Evolutionary conservation across 176 grass and related monocot species (phyloP).

Genomic region (Sorghum bicolor): Sorghum_bicolor_NCBIv3 NC_012872.2:4578501-4579000

Average conservation of each 20-base stretch:
- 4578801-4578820: conserved; percentile 72
- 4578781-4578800: conserved; percentile 92
- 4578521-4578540: conserved; percentile 69
- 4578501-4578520: conserved; percentile 73
- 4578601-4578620: conserved; percentile 10
- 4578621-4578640: not conserved
- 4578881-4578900: conserved; percentile 51
- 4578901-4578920: conserved; percentile 63
- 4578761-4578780: not conserved
- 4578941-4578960: conserved; percentile 3
- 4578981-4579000: not conserved
- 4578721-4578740: too few species aligned
- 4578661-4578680: too few species aligned
- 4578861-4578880: conserved; percentile 64
- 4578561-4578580: conserved; percentile 58
- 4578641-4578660: not conserved
- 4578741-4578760: too few species aligned
- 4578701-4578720: too few species aligned
- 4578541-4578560: conserved; percentile 64
- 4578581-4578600: conserved; percentile 77
- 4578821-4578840: conserved; percentile 59
- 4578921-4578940: conserved; percentile 33
- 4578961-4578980: conserved; percentile 15
- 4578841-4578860: conserved; percentile 62
- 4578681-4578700: too few species aligned